phyloP scores from a whole-genome alignment of 2,329 filamentous ascomycete species.

The Myrmaecium sp. region DNA sequence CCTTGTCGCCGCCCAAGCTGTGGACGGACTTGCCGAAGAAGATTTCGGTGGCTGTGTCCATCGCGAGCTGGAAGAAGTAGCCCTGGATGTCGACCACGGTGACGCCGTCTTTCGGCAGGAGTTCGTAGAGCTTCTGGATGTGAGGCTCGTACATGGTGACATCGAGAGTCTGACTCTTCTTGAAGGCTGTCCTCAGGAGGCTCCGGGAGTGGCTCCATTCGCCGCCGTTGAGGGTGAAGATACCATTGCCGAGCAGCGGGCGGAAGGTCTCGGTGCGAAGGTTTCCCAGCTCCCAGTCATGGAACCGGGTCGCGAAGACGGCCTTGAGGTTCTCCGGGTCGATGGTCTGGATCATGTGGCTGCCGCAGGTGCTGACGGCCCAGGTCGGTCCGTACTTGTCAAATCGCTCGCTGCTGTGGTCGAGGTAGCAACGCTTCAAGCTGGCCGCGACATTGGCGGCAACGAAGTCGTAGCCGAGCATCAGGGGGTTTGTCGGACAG shows the following conservation, averaged over 20 bases:
- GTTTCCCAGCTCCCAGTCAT: conserved; percentile 26
- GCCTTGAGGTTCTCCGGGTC: conserved; percentile 33
- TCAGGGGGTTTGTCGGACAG: conserved; percentile 26
- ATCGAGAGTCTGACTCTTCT: conserved; percentile 11
- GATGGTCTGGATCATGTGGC: conserved; percentile 21
- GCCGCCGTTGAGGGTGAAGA: conserved; percentile 31
- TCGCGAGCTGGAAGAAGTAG: conserved; percentile 24
- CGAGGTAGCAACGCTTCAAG: conserved; percentile 18
- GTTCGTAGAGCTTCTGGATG: conserved; percentile 7
- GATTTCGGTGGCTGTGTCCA: conserved; percentile 33
- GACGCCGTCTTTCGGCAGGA: conserved; percentile 9
- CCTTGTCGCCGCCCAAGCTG: conserved; percentile 13
- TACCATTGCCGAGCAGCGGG: conserved; percentile 26
- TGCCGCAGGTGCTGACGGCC: conserved; percentile 10
- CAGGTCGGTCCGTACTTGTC: neutral
- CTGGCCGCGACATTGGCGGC: conserved; percentile 20
- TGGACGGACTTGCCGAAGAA: conserved; percentile 28
- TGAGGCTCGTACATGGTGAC: conserved; percentile 11
- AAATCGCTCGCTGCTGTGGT: conserved; percentile 5
- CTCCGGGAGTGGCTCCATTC: conserved; percentile 15
- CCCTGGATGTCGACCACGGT: conserved; percentile 11
- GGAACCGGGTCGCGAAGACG: conserved; percentile 27
- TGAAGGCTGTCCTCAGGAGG: conserved; percentile 14
- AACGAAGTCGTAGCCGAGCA: conserved; percentile 37
- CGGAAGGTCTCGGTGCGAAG: conserved; percentile 18